Evolutionary conservation across 1,284 basidiomycete species (phyloP).

Genomic region (Coniophora puteana): DNA sequence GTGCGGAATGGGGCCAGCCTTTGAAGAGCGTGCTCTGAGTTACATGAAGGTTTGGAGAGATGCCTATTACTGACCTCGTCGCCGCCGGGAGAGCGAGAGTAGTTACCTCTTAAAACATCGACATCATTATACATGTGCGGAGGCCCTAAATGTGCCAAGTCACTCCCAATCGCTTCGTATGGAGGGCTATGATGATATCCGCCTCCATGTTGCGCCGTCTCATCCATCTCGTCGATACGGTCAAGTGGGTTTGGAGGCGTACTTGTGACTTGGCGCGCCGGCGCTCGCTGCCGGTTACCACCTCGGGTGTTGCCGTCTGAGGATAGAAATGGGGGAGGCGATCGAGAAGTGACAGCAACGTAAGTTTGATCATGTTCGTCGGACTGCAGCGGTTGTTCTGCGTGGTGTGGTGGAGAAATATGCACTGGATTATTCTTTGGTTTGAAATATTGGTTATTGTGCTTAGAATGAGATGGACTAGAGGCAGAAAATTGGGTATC

Average conservation of each 20-base stretch:
- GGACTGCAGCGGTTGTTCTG: too few species aligned
- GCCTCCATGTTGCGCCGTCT: slow-evolving; percentile 60
- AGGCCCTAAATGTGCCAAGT: slow-evolving; percentile 9
- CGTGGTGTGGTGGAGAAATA: too few species aligned
- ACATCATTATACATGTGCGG: slow-evolving; percentile 7
- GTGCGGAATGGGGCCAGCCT: slow-evolving; percentile 11
- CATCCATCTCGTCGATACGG: slow-evolving; percentile 71
- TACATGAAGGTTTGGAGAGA: not conserved
- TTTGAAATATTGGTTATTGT: too few species aligned
- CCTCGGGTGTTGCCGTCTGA: slow-evolving; percentile 8
- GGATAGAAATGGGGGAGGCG: not conserved
- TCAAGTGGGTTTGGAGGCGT: too few species aligned
- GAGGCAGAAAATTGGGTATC: not conserved
- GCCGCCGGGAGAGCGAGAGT: slow-evolving; percentile 4
- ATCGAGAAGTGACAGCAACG: not conserved
- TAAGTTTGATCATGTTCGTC: too few species aligned
- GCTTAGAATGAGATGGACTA: too few species aligned
- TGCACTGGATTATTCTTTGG: too few species aligned
- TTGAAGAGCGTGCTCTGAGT: too few species aligned
- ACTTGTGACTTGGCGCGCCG: too few species aligned
- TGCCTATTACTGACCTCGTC: slow-evolving; percentile 21
- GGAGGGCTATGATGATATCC: slow-evolving; percentile 63
- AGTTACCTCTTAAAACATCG: slow-evolving; percentile 5
- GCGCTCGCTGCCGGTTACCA: too few species aligned
- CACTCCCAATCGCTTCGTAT: slow-evolving; percentile 52